A percentile compares a stretch with the other conserved stretches of the same genome.
Conservation (phyloP, 192 early-diverging fungal genomes). For the Coemansia asiatica region DNA sequence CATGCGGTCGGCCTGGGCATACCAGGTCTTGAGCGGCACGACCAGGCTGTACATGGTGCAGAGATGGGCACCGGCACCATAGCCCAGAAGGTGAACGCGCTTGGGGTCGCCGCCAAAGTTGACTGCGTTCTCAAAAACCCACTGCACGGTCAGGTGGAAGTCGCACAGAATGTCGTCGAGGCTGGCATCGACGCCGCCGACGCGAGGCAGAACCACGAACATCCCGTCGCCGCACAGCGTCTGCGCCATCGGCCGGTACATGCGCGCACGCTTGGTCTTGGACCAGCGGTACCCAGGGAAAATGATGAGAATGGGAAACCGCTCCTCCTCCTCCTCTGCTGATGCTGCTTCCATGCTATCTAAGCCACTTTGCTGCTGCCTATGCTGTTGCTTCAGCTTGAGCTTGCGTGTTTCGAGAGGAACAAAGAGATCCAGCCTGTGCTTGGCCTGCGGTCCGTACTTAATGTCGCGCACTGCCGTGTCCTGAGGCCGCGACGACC, state of each 20-base stretch:
- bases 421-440: slow-evolving; percentile 54
- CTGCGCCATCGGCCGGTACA: slow-evolving; percentile 57
- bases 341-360: neutral
- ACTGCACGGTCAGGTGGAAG: slow-evolving; percentile 51
- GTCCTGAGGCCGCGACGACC: slow-evolving; percentile 44
- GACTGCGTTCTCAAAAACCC: slow-evolving; percentile 48
- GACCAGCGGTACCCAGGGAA: slow-evolving; percentile 53
- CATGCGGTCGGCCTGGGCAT: slow-evolving; percentile 53
- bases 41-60: slow-evolving; percentile 55
- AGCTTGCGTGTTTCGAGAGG: slow-evolving; percentile 27
- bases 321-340: neutral
- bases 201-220: slow-evolving; percentile 53
- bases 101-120: slow-evolving; percentile 51
- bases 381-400: slow-evolving; percentile 9
- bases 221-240: slow-evolving; percentile 52
- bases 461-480: slow-evolving; percentile 54
- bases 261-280: slow-evolving; percentile 46
- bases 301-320: slow-evolving; percentile 39
- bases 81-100: slow-evolving; percentile 48
- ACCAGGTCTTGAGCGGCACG: slow-evolving; percentile 49
- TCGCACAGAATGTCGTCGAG: slow-evolving; percentile 41
- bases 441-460: slow-evolving; percentile 49
- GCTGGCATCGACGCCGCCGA: slow-evolving; percentile 34
- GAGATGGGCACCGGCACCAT: slow-evolving; percentile 53
- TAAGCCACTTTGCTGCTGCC: neutral